Percentiles rank a stretch among this genome's conserved stretches.
phyloP scores from a whole-genome alignment of 116 monocot genomes.

The Phalaenopsis hybrid region DNA sequence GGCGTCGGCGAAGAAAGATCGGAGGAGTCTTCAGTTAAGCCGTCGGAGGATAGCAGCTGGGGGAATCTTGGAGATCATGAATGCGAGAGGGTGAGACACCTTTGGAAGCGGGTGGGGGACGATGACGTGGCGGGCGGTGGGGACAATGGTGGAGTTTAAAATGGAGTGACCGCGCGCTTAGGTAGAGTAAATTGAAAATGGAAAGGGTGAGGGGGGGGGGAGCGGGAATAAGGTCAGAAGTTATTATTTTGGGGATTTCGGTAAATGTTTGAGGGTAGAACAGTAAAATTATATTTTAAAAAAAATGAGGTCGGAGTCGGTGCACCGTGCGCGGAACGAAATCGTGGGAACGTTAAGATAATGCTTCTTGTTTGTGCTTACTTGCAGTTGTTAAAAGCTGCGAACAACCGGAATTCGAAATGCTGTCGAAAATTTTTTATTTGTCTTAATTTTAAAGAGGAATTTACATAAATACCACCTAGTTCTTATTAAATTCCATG shows the following conservation, averaged over 20 bases:
- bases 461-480: too few species aligned
- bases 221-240: slow-evolving; percentile 17
- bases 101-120: neutral
- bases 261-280: neutral
- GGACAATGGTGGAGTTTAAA: slow-evolving; percentile 6
- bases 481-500: too few species aligned
- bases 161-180: neutral
- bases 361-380: too few species aligned
- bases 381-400: too few species aligned
- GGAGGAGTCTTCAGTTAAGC: neutral
- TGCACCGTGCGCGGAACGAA: too few species aligned
- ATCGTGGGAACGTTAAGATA: too few species aligned
- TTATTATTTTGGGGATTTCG: too few species aligned
- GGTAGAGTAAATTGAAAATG: slow-evolving; percentile 5
- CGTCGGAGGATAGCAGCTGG: neutral
- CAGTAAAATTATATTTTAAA: neutral
- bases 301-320: too few species aligned
- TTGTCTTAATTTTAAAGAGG: too few species aligned
- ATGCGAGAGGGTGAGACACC: neutral
- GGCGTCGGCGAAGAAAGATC: neutral
- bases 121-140: slow-evolving; percentile 11
- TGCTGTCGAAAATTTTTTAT: too few species aligned
- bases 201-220: neutral
- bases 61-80: neutral
- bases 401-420: too few species aligned